phyloP scores from a whole-genome alignment of 2,329 filamentous ascomycete genomes.

The Penicillium sp. region DNA sequence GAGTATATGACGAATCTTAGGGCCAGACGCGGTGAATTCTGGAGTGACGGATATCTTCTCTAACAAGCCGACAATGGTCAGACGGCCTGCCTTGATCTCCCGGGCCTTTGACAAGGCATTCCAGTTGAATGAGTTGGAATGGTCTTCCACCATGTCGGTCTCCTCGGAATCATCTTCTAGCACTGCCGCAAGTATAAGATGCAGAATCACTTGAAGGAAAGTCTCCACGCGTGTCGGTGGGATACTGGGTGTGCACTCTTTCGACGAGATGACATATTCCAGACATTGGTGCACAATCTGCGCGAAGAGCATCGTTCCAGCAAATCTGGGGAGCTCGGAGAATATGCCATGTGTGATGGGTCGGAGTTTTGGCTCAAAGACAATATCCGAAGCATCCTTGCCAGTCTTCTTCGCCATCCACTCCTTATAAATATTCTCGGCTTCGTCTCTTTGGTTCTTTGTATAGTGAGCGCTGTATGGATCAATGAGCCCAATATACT shows the following conservation, averaged over 20 bases:
- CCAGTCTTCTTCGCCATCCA: conserved; percentile 85
- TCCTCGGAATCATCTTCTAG: conserved; percentile 70
- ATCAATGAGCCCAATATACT: conserved; percentile 83
- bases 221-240: conserved; percentile 81
- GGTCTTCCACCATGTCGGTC: conserved; percentile 47
- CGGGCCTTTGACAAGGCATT: conserved; percentile 64
- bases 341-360: conserved; percentile 76
- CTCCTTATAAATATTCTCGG: conserved; percentile 81
- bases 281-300: conserved; percentile 88
- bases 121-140: conserved; percentile 64
- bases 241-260: conserved; percentile 66
- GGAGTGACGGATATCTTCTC: conserved; percentile 59
- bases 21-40: conserved; percentile 74
- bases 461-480: conserved; percentile 95
- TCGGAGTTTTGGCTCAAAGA: conserved; percentile 82
- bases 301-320: conserved; percentile 76
- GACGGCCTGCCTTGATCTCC: conserved; percentile 38
- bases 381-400: conserved; percentile 73
- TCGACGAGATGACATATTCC: conserved; percentile 70
- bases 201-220: conserved; percentile 85
- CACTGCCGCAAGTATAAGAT: conserved; percentile 80
- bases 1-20: conserved; percentile 79
- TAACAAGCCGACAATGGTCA: conserved; percentile 53
- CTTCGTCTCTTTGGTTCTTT: conserved; percentile 95
- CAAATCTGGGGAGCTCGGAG: conserved; percentile 71